Evolutionary conservation across 371 early-diverging fungal species (phyloP), one percentile per base, ranked within the genome.

Genomic region (Basidiobolus meristosporus): DNA sequence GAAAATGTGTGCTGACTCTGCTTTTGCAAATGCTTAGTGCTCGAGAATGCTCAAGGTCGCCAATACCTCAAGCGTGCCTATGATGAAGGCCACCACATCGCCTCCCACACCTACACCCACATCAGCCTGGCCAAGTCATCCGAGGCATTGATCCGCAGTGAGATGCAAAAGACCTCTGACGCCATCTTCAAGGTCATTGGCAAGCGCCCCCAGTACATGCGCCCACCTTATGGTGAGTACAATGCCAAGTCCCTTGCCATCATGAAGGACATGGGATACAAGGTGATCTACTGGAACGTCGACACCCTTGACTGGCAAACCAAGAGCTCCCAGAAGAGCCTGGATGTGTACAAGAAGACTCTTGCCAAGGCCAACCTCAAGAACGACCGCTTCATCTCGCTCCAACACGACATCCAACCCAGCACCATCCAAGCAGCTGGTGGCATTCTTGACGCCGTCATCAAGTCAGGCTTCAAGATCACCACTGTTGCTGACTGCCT

Each of bases 81-180:
- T n/a, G n/a, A n/a, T n/a, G 47, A 46, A 31, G 68, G 69, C 9
- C 69, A 68, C 41, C 58, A 63, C 28, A 46, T 68, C 20, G 66
- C 58, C n/a, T 54, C 56, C 1, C 69, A 68, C 46, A 68, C 68
- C 3, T 68, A 58, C 40, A 55, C 60, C 3, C 69, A 68, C 40
- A 53, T 60, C 32, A 50, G 61, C 29, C 43, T 68, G 9, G 53
- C 56, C 47, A 45, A 47, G 19, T 31, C 57, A 21, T 41, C 44
- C 4, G 57, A 55, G 16, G 57, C 48, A 19, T 45, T 53, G 29
- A 52, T 63, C 5, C 6, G 7, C 10, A 29, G 42, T 10, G 43
- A 51, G 44, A 38, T 51, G 11, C 2, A 17, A n/a, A 26, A 21
- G 9, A 55, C 56, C 31, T 46, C 52, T 38, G 53, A 54, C 20